These are phyloP conservation scores for Fusarium graminum DNA, from an alignment of 2,329 filamentous ascomycete genomes.

Conservation along the genomic window DNA sequence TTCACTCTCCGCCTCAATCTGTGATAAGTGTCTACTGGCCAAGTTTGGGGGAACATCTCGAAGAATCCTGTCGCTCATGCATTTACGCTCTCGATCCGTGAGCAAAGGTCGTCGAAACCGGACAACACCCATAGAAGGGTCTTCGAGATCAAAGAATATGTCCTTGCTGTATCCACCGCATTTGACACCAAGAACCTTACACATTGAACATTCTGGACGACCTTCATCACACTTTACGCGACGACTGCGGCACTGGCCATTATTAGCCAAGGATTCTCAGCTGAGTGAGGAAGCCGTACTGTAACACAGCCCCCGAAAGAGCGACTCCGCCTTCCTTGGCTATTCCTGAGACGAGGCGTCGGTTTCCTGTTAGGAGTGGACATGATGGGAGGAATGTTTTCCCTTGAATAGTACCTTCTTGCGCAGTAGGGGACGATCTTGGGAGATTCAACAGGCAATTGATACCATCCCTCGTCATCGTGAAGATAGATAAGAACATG, in stretches of 20 bases:
- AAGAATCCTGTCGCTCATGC: slow-evolving; percentile 28
- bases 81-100: slow-evolving; percentile 22
- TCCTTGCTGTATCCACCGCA: slow-evolving; percentile 37
- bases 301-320: slow-evolving; percentile 38
- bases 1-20: slow-evolving; percentile 37
- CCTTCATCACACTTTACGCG: slow-evolving; percentile 39
- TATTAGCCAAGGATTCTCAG: not conserved
- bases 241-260: slow-evolving; percentile 26
- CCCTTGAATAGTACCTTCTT: slow-evolving; percentile 21
- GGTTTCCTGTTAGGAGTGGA: not conserved
- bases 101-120: slow-evolving; percentile 32
- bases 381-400: slow-evolving; percentile 5
- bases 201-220: slow-evolving; percentile 32
- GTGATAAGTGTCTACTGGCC: slow-evolving; percentile 22
- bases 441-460: not conserved
- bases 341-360: not conserved
- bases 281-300: not conserved
- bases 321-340: slow-evolving; percentile 5
- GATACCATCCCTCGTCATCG: not conserved
- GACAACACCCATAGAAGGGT: not conserved
- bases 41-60: slow-evolving; percentile 9
- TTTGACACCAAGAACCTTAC: slow-evolving; percentile 9
- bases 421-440: not conserved
- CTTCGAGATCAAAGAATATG: slow-evolving; percentile 37
- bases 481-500: not conserved